A percentile compares a stretch with the other conserved stretches of the same genome.
These are phyloP conservation scores for Colletotrichum tamarilloi DNA, from an alignment of 2,329 filamentous ascomycete species.

Conservation along the genomic window DNA sequence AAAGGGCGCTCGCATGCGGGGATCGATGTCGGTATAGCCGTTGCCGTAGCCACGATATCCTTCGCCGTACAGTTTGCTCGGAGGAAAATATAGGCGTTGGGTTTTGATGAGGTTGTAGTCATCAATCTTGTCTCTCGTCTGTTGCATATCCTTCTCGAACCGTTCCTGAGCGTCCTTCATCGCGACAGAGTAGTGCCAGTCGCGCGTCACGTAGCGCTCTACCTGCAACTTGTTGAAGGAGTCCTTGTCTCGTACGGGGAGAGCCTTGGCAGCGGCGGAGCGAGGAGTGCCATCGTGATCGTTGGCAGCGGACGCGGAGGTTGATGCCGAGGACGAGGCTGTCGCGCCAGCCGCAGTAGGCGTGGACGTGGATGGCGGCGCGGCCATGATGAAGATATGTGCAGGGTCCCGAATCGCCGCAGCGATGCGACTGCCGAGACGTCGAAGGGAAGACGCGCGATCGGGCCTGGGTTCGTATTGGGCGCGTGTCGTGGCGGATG, in stretches of 20 bases:
- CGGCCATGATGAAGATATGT: constrained; percentile 53
- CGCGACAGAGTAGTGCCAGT: constrained; percentile 64
- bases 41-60: constrained; percentile 94
- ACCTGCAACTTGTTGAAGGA: constrained; percentile 65
- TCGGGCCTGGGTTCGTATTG: constrained; percentile 12
- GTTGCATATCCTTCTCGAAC: constrained; percentile 67
- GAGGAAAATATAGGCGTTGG: constrained; percentile 66
- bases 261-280: constrained; percentile 36
- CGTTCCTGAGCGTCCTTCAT: constrained; percentile 63
- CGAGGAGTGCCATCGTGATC: constrained; percentile 32
- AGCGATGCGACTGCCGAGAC: constrained; percentile 44
- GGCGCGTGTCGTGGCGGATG: constrained; percentile 32
- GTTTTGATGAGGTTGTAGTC: constrained; percentile 74
- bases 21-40: constrained; percentile 74
- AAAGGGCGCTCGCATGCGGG: constrained; percentile 31
- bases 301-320: constrained; percentile 41
- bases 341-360: constrained; percentile 41
- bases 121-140: constrained; percentile 74
- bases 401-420: constrained; percentile 50
- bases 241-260: constrained; percentile 65
- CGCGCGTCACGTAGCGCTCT: constrained; percentile 64
- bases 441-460: constrained; percentile 11
- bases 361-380: constrained; percentile 50
- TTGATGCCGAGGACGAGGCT: constrained; percentile 46
- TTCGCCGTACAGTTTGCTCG: constrained; percentile 70